These are phyloP conservation scores for Suillus alpinus DNA, from an alignment of 768 basidiomycete species.

Conservation along the genomic window DNA sequence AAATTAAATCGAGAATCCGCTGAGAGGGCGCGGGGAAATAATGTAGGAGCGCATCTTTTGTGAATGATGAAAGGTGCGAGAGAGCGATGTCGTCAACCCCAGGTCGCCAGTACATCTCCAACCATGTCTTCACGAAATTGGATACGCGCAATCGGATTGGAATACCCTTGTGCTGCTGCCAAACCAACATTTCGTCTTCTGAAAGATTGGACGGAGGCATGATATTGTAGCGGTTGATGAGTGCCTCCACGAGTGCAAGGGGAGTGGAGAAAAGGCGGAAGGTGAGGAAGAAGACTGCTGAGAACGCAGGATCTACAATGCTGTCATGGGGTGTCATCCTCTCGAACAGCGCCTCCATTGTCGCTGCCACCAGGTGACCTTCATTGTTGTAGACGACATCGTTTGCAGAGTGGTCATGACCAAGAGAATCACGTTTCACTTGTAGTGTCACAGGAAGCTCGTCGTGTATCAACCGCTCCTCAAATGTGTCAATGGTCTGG, in stretches of 20 bases:
- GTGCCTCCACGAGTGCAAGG: conserved; percentile 65
- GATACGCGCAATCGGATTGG: conserved; percentile 89
- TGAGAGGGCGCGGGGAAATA: conserved; percentile 71
- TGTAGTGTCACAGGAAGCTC: conserved; percentile 44
- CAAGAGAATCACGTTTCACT: conserved; percentile 36
- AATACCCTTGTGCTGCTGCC: conserved; percentile 85
- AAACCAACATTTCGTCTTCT: conserved; percentile 61
- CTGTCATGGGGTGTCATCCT: conserved; percentile 96
- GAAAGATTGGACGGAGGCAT: conserved; percentile 57
- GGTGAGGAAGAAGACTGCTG: conserved; percentile 90
- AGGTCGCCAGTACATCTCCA: conserved; percentile 88
- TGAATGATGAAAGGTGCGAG: conserved; percentile 55
- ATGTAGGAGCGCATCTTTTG: conserved; percentile 53
- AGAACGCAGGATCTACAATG: conserved; percentile 83
- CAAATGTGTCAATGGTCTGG: conserved; percentile 34
- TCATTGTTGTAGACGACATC: conserved; percentile 92
- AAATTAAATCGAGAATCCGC: conserved; percentile 68
- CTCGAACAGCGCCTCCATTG: conserved; percentile 86
- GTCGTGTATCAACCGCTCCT: conserved; percentile 55
- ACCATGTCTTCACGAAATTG: conserved; percentile 92
- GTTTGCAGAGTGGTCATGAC: conserved; percentile 77
- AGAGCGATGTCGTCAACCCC: conserved; percentile 68
- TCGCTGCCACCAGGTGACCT: conserved; percentile 87
- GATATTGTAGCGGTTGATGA: conserved; percentile 84
- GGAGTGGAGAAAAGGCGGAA: conserved; percentile 91